Conservation (phyloP, 305 asterid species). For the Coffea humblotiana region DNA sequence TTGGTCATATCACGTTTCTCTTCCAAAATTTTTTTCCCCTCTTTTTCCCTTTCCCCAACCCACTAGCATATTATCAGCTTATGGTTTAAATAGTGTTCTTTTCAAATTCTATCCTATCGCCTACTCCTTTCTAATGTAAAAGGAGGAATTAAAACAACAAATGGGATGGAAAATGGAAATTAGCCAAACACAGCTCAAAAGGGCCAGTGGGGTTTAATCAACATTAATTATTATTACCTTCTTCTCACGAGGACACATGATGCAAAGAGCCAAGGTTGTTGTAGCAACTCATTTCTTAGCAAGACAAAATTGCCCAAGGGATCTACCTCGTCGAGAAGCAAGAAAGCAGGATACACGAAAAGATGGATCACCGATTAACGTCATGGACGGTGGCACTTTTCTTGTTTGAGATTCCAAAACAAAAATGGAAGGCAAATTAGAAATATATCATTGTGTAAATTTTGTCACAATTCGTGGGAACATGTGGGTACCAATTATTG, state of each 20-base stretch:
- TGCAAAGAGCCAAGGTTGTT: no score
- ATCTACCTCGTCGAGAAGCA: neutral
- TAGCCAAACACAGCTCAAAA: neutral
- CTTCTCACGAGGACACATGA: no score
- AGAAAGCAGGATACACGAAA: neutral
- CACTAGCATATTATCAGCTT: neutral
- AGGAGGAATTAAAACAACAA: neutral
- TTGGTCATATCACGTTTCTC: fast-evolving
- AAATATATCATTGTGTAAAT: neutral
- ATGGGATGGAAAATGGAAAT: neutral
- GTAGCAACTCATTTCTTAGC: neutral
- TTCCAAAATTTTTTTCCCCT: no score
- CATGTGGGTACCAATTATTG: neutral
- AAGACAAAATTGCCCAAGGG: neutral
- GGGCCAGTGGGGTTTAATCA: neutral
- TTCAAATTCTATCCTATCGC: no score
- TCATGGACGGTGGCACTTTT: constrained; percentile 13
- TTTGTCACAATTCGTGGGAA: neutral
- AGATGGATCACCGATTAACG: neutral
- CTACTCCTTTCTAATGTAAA: no score
- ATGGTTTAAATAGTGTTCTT: neutral
- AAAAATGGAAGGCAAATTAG: neutral
- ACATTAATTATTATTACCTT: neutral
- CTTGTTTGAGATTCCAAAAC: neutral
- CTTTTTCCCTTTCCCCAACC: neutral